Evolutionary conservation across 23 red algal species (phyloP).

Genomic region (Gracilariopsis chorda): DNA sequence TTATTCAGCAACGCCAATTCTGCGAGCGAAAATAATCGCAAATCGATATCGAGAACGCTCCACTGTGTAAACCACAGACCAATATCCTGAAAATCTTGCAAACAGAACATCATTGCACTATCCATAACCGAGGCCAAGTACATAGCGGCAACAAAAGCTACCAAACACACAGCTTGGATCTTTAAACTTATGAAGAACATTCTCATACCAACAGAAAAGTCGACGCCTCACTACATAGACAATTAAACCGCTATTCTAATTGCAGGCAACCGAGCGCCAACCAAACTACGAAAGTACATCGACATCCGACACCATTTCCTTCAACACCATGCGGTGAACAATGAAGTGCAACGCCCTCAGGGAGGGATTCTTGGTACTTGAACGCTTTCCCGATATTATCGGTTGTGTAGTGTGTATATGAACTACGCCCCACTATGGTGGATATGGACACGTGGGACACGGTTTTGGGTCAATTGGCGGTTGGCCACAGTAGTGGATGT

Average conservation of each 20-base stretch:
- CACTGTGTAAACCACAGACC: not conserved
- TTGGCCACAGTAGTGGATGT: no score
- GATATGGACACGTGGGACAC: no score
- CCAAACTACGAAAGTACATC: not conserved
- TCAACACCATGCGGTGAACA: not conserved
- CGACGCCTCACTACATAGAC: not conserved
- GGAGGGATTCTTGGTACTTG: no score
- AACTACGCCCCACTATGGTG: no score
- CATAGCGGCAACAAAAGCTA: not conserved
- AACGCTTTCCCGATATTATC: no score
- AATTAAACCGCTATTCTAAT: not conserved
- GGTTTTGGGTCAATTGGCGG: no score
- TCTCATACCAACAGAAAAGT: no score
- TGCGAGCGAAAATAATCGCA: not conserved
- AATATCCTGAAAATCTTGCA: not conserved
- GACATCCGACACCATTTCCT: not conserved
- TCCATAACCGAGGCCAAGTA: not conserved
- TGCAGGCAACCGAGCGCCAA: not conserved
- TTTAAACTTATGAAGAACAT: not conserved
- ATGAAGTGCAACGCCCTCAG: no score
- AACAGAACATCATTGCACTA: not conserved
- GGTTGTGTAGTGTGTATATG: no score
- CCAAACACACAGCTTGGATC: not conserved
- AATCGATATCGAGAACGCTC: not conserved
- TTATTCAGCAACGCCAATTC: not conserved